Evolutionary conservation across 1,284 basidiomycete species (phyloP), one percentile per base, ranked within the genome.

Genomic region (Puccinia triticina): DNA sequence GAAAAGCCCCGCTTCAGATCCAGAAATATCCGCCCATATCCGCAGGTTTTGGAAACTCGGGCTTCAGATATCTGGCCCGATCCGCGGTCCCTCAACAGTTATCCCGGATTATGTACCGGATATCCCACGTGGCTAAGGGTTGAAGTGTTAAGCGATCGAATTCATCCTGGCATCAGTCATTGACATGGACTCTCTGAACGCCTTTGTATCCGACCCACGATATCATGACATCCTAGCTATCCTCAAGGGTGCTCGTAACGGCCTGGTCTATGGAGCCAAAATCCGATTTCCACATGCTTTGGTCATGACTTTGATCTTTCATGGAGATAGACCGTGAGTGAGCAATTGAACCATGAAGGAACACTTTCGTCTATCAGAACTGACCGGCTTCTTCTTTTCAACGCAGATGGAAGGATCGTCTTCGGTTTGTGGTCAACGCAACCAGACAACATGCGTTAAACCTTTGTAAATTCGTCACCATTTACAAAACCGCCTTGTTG

Each of bases 201-300:
- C 50, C 21, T 75, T 88, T 66, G 85, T 87, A 64, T 79, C 85
- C 48, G 85, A 88, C 82, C 95, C 96, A 16, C 90, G 90, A 16
- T 93, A 93, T 86, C 96, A 97, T 87, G 95, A 97, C 86, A 91
- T 93, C 84, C 90, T 99, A 69, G 92, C 94, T 32, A 92, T 99
- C 85, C 88, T 98, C 86, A 99, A 99, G 88, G 96, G 95, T 67
- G 94, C 94, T 46, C 91, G 96, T 46, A 98, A 98, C 88, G 96
- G 96, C 14, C 90, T 97, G 83, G 94, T 98, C 10, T 91, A 91
- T 84, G 90, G 90, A 73, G 92, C 93, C 86, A 98, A 98, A 89
- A 94, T 98, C 85, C 53, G 89, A 67, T 97, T 97, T 86, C 97
- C 97, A n/a, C 97, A 99, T 90, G 96, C 97, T 1, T 89, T 99